Base-by-base conservation (phyloP, 106 monocot species). In the Iris macrosiphon region DNA sequence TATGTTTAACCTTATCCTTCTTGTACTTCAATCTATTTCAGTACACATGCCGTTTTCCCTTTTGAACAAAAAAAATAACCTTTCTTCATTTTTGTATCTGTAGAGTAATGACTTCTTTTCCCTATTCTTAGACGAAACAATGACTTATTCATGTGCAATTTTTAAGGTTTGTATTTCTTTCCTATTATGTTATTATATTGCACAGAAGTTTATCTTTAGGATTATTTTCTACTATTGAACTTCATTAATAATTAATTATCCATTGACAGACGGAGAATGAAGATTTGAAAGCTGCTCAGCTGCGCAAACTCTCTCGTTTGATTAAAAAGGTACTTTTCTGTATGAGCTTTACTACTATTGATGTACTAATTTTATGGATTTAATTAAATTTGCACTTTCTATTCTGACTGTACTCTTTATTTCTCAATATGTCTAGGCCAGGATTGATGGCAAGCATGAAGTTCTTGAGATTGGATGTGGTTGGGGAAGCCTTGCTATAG, bases 41-140 rank as follows among this genome's bases (percentile, higher is more conserved):
- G 7, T 24, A 32, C 4, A 57, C 25, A 15, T 39, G 42, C 15
- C 35, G 18, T 39, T 42, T 59, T 23, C 26, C 31, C 31, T 40
- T n/a, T n/a, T n/a, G n/a, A n/a, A n/a, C n/a, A n/a, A n/a, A n/a
- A n/a, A n/a, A n/a, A n/a, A n/a, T n/a, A n/a, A n/a, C n/a, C n/a
- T n/a, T n/a, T n/a, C n/a, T n/a, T n/a, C n/a, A 41, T 45, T 30
- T 64, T 28, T 43, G 3, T 76, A 27, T 52, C 2, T 71, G 14
- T 39, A 98, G 96, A 98, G 96, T 43, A 98, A 98, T 45, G 90
- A 90, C 12, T 83, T 98, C 40, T 98, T 98, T 70, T 76, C 90
- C 22, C 65, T 98, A 34, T 90, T 98, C 59, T 74, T 98, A 56
- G 96, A 98, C 52, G 80, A 90, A 18, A 87, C 96, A 31, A 98